Percentiles rank a stretch among this genome's conserved stretches.
Evolutionary conservation across 345 rosid genomes (phyloP).

Genomic region (Linum usitatissimum): DNA sequence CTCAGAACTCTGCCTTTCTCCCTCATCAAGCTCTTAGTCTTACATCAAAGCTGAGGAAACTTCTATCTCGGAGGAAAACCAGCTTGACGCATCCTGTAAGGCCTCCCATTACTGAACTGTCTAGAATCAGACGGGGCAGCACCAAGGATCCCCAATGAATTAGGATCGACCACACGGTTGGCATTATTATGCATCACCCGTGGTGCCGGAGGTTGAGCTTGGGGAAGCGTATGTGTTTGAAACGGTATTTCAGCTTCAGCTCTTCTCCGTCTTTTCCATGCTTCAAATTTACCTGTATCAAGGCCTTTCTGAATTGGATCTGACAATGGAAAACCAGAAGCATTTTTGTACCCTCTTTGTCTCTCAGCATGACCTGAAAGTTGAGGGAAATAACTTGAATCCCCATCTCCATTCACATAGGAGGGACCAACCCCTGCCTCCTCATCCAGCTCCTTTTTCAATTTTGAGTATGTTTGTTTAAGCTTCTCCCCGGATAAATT

Average conservation of each 20-base stretch:
- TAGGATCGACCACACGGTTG: conserved; percentile 43
- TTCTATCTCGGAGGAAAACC: conserved; percentile 56
- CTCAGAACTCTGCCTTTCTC: conserved; percentile 12
- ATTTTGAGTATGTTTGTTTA: conserved; percentile 81
- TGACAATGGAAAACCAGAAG: conserved; percentile 30
- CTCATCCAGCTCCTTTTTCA: conserved; percentile 66
- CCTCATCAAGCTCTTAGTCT: background rate
- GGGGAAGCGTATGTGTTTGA: conserved; percentile 13
- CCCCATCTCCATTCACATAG: conserved; percentile 42
- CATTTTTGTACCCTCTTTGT: conserved; percentile 47
- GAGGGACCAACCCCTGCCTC: conserved; percentile 71
- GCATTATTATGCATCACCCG: conserved; percentile 35
- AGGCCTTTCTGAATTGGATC: conserved; percentile 47
- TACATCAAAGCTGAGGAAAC: conserved; percentile 37
- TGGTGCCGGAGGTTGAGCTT: conserved; percentile 34
- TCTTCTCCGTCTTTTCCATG: conserved; percentile 84
- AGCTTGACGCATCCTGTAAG: conserved; percentile 45
- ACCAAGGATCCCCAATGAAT: conserved; percentile 85
- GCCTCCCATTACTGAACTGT: conserved; percentile 40
- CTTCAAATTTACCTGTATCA: conserved; percentile 68
- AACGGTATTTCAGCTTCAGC: conserved; percentile 33
- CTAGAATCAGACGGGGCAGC: conserved; percentile 69
- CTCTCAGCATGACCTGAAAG: conserved; percentile 31
- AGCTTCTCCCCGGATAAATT: conserved; percentile 86
- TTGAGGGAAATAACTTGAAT: conserved; percentile 33